phyloP scores from a whole-genome alignment of 208 protist genomes.

The Porcisia hertigi region DNA sequence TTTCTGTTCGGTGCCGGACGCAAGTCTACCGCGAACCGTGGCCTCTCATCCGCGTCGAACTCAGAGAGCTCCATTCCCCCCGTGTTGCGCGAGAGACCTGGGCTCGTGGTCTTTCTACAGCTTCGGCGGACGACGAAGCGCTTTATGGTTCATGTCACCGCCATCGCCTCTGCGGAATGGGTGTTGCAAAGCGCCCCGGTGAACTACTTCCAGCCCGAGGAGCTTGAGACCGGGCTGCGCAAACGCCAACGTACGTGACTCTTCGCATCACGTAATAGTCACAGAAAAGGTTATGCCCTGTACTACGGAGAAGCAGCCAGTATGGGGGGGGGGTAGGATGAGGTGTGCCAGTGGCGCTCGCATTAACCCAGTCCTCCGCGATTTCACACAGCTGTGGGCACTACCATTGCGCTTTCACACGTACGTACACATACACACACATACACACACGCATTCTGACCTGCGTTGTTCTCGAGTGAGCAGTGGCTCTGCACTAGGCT shows the following conservation, averaged over 20 bases:
- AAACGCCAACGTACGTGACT: slow-evolving; percentile 51
- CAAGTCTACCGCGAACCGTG: slow-evolving; percentile 11
- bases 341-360: not conserved
- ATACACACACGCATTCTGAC: not conserved
- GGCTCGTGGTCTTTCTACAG: slow-evolving; percentile 84
- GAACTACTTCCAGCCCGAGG: slow-evolving; percentile 84
- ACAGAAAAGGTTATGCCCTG: not conserved
- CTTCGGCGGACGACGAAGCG: slow-evolving; percentile 83
- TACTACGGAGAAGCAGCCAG: not conserved
- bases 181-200: slow-evolving; percentile 66
- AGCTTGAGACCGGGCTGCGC: slow-evolving; percentile 69
- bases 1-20: slow-evolving; percentile 64
- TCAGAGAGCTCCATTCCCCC: slow-evolving; percentile 12
- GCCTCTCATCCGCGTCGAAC: not conserved
- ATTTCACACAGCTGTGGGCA: too few species aligned
- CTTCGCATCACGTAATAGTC: too few species aligned
- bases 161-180: slow-evolving; percentile 66
- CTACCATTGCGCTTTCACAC: not conserved
- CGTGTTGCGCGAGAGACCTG: slow-evolving; percentile 53
- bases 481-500: not conserved
- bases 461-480: too few species aligned
- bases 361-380: not conserved
- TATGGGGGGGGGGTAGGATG: not conserved
- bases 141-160: slow-evolving; percentile 89
- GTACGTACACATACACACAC: not conserved